phyloP scores from a whole-genome alignment of 345 rosid species.

The Linum trigynum region DNA sequence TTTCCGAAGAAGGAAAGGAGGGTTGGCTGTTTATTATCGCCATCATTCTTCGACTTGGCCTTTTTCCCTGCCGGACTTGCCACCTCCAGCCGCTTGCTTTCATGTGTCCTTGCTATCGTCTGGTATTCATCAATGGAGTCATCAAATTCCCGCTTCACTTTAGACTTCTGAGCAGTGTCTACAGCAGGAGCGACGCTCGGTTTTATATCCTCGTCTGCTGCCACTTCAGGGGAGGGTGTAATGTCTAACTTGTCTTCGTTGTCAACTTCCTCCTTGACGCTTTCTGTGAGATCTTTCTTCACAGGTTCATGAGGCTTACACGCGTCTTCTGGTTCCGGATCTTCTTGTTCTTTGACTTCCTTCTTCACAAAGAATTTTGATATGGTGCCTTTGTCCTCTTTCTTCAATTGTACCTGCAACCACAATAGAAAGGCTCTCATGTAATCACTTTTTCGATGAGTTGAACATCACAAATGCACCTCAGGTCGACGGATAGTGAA shows the following conservation, averaged over 20 bases:
- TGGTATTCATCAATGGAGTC: constrained; percentile 20
- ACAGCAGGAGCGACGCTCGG: not conserved
- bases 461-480: not conserved
- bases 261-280: constrained; percentile 25
- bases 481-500: not conserved
- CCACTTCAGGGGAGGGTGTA: constrained; percentile 1
- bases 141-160: constrained; percentile 36
- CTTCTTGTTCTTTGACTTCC: constrained; percentile 36
- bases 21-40: constrained; percentile 44
- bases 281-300: not conserved
- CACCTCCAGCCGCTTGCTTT: constrained; percentile 3
- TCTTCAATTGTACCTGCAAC: constrained; percentile 50
- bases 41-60: constrained; percentile 25
- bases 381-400: constrained; percentile 43
- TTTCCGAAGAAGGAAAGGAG: constrained; percentile 51
- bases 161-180: constrained; percentile 20
- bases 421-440: not conserved
- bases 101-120: constrained; percentile 19
- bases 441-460: too few relatives aligned
- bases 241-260: constrained; percentile 15
- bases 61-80: constrained; percentile 36
- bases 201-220: constrained; percentile 15
- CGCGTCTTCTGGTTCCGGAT: constrained; percentile 21
- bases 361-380: constrained; percentile 58
- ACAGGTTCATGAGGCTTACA: constrained; percentile 11